These are phyloP conservation scores for Asterophora lycoperdoides DNA, from an alignment of 768 basidiomycete species.

Conservation along the genomic window DNA sequence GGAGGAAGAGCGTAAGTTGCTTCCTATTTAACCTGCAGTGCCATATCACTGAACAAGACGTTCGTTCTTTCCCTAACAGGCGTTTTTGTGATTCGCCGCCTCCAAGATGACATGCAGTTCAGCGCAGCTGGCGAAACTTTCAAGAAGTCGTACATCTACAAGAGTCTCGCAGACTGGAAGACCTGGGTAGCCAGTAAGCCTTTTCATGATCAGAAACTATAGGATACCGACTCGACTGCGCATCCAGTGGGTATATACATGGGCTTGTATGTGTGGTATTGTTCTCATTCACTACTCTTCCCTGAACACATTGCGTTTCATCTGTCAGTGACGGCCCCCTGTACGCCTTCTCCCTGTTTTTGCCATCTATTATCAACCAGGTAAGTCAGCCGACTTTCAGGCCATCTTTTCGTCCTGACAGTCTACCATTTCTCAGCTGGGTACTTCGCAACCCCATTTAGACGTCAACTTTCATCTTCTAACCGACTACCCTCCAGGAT, in stretches of 20 bases:
- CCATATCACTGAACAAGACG: neutral
- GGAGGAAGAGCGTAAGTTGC: conserved; percentile 50
- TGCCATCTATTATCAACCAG: conserved; percentile 53
- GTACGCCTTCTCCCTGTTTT: conserved; percentile 50
- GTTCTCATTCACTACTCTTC: conserved; percentile 1
- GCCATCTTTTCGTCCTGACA: neutral
- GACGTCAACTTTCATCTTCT: no score
- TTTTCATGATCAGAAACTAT: neutral
- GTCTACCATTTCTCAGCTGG: conserved; percentile 25
- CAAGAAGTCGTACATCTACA: conserved; percentile 50
- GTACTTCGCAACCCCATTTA: conserved; percentile 18
- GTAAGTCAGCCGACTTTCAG: conserved; percentile 26
- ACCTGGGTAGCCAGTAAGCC: conserved; percentile 63
- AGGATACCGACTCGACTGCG: neutral
- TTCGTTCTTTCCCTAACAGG: conserved; percentile 29
- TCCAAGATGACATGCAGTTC: conserved; percentile 60
- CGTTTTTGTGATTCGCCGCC: conserved; percentile 57
- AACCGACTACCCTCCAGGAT: conserved; percentile 35
- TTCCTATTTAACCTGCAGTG: neutral
- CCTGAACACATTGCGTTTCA: neutral
- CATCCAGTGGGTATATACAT: conserved; percentile 61
- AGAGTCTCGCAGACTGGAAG: conserved; percentile 67
- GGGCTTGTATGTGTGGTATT: conserved; percentile 49
- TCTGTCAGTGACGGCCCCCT: conserved; percentile 47
- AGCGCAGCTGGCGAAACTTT: conserved; percentile 62